Evolutionary conservation across 225 moss, liverwort and hornwort genomes (phyloP).

Genomic region (Sphagnum contortum): DNA sequence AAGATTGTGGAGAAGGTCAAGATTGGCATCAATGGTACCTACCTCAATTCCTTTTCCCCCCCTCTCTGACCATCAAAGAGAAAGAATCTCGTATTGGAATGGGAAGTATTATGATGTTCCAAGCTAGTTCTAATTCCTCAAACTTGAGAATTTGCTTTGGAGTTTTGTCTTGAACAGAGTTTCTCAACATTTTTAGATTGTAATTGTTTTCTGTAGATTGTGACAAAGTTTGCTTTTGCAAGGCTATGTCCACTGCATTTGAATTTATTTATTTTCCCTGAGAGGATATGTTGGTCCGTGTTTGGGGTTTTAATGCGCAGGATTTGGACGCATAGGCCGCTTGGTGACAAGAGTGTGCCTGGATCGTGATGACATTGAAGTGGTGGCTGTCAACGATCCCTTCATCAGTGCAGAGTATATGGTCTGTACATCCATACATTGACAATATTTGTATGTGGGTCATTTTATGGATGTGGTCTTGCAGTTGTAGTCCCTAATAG

Average conservation of each 20-base stretch:
- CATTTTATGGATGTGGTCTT: too few relatives aligned
- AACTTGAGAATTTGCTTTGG: too few relatives aligned
- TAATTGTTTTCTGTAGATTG: too few relatives aligned
- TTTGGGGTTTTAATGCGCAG: constrained; percentile 12
- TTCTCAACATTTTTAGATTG: too few relatives aligned
- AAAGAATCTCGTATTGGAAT: background rate
- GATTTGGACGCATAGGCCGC: constrained; percentile 92
- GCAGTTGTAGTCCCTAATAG: too few relatives aligned
- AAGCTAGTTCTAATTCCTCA: too few relatives aligned
- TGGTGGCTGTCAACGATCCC: constrained; percentile 89
- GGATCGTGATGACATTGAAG: constrained; percentile 68
- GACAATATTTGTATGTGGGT: background rate
- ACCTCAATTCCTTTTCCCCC: background rate
- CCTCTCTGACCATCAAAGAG: background rate
- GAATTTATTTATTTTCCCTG: background rate
- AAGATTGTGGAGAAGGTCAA: constrained; percentile 48
- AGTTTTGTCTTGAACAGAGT: too few relatives aligned
- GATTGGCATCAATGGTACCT: constrained; percentile 84
- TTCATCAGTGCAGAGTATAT: constrained; percentile 77
- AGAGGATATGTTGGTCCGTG: background rate
- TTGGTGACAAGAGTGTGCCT: constrained; percentile 71
- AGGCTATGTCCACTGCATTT: too few relatives aligned
- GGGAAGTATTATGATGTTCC: background rate
- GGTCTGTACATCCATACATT: constrained; percentile 24
- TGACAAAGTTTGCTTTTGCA: too few relatives aligned